These are phyloP conservation scores for Epichloe brachyelytri DNA, from an alignment of 2,329 filamentous ascomycete genomes.

Conservation along the genomic window DNA sequence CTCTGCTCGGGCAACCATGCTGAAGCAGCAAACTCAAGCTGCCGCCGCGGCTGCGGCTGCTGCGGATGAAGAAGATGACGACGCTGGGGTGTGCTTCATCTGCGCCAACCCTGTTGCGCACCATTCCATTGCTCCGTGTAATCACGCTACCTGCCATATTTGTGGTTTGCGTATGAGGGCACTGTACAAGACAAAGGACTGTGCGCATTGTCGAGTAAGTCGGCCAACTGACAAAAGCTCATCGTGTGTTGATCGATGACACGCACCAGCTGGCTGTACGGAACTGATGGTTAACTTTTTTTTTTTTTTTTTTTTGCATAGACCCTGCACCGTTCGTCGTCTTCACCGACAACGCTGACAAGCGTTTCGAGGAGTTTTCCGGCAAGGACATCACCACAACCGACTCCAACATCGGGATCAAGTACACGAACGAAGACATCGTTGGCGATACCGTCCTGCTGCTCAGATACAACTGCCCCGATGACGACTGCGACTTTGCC, in stretches of 20 bases:
- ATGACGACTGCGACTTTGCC: slow-evolving; percentile 65
- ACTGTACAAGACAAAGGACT: slow-evolving; percentile 91
- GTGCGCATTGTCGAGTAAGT: slow-evolving; percentile 83
- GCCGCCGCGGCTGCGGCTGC: slow-evolving; percentile 13
- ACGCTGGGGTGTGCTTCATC: slow-evolving; percentile 86
- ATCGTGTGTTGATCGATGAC: not conserved
- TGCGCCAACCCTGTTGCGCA: slow-evolving; percentile 85
- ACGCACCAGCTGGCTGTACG: not conserved
- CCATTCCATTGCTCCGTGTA: slow-evolving; percentile 82
- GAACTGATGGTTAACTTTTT: not conserved
- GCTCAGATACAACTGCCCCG: slow-evolving; percentile 89
- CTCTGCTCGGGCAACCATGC: slow-evolving; percentile 18
- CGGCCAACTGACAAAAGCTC: not conserved
- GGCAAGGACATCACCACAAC: slow-evolving; percentile 59
- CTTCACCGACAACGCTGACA: slow-evolving; percentile 75
- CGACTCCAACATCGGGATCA: slow-evolving; percentile 81
- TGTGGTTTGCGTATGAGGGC: slow-evolving; percentile 84
- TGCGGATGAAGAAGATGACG: slow-evolving; percentile 29
- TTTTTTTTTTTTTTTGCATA: slow-evolving; percentile 11
- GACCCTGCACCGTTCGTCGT: slow-evolving; percentile 69
- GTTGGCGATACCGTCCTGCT: slow-evolving; percentile 82
- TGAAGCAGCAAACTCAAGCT: slow-evolving; percentile 9
- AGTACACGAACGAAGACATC: slow-evolving; percentile 79
- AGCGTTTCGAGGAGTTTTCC: slow-evolving; percentile 75
- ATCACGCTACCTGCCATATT: slow-evolving; percentile 93